Evolutionary conservation across 78 protist genomes (phyloP).

Genomic region (Tieghemostelium lacteum): DNA sequence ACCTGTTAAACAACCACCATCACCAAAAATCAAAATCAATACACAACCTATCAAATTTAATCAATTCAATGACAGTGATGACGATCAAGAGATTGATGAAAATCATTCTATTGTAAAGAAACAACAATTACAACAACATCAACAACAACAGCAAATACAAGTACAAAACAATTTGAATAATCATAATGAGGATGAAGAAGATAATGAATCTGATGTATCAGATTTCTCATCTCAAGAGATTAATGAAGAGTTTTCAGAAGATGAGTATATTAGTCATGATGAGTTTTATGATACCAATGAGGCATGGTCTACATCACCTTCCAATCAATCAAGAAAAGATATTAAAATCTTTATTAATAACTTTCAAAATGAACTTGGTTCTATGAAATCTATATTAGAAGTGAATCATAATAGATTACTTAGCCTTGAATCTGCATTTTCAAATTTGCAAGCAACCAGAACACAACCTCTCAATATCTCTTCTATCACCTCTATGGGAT

Average conservation of each 20-base stretch:
- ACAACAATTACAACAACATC: not conserved
- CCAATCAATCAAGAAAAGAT: not conserved
- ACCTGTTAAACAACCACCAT: conserved; percentile 25
- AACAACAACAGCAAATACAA: not conserved
- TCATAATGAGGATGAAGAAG: not conserved
- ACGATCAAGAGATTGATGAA: conserved; percentile 2
- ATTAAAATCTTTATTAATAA: conserved; percentile 42
- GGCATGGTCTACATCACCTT: not conserved
- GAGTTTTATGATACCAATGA: conserved; percentile 18
- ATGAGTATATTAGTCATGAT: not conserved
- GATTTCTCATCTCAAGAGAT: not conserved
- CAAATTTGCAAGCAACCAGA: not conserved
- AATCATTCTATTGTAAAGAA: not conserved
- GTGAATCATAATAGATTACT: conserved; percentile 59
- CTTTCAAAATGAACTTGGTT: conserved; percentile 30
- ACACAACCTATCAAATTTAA: not conserved
- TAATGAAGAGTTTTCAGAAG: not conserved
- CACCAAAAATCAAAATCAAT: not conserved
- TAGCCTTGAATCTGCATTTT: conserved; percentile 30
- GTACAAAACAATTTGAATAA: not conserved
- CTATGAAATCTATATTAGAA: conserved; percentile 49
- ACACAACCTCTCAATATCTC: not conserved
- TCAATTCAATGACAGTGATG: conserved; percentile 2
- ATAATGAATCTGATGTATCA: not conserved
- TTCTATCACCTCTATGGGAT: not conserved